Base-by-base conservation (phyloP, 352 stramenopile species). In the Pythium folliculosum region DNA sequence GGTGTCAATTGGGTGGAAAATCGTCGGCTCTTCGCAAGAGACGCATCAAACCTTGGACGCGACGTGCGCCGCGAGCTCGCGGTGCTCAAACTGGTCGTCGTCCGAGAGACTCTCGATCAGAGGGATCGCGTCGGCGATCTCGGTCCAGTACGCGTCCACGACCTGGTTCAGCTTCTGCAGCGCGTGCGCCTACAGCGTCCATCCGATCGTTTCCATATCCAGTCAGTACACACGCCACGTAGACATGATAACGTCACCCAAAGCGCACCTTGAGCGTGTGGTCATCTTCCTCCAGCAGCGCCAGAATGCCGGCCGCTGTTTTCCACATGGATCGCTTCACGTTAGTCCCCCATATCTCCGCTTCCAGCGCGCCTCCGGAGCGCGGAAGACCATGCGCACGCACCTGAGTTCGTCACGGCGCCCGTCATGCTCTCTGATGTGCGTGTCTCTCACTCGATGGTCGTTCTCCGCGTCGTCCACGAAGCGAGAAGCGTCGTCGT, bases 61-160 rank as follows among this genome's bases (percentile, higher is more conserved):
- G 45, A 99, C 86, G 37, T 81, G 88, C 16, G 95, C 95, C 14
- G 95, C 95, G 44, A 98, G 80, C 54, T 98, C 89, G 44, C 86
- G 86, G 51, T 96, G 79, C 44, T 88, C 77, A 70, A 98, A 98
- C n/a, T 73, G 71, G 37, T 96, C 88, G 66, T 98, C 90, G 72
- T 99, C 95, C 50, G 88, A 95, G n/a, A 99, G 78, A 49, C 83
- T 92, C 75, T 98, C 95, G 45, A 99, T 98, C 23, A 96, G 69
- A 27, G 92, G 84, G 35, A 98, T 88, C 50, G 88, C 88, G 52
- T 97, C 89, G 23, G 92, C 86, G 58, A 98, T 97, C 75, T 99
- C 95, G 9, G 94, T 87, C 95, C 95, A 99, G 76, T 97, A 95
- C 58, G 92, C 76, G 75, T 99, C 95, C 49, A 98, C 92, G 30